Conservation (phyloP, 345 rosid genomes). For the Populus ilicifolia region DNA sequence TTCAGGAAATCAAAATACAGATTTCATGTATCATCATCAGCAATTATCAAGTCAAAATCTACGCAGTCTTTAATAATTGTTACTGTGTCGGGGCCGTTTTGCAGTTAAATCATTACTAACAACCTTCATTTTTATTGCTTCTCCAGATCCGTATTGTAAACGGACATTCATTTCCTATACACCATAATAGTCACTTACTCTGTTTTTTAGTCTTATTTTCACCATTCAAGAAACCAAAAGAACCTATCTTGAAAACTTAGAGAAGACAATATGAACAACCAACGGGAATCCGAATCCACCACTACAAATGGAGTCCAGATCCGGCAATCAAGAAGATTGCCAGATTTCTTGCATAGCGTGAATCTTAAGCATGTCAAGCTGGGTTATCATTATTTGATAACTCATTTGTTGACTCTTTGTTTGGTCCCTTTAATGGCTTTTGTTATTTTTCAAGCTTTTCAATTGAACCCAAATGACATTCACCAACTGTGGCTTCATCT, state of each 20-base stretch:
- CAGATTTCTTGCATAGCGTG: conserved; percentile 83
- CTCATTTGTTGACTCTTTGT: conserved; percentile 64
- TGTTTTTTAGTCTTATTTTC: neutral
- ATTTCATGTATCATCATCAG: neutral
- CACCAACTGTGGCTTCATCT: conserved; percentile 81
- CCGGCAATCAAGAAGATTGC: conserved; percentile 55
- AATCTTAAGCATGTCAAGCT: conserved; percentile 82
- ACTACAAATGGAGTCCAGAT: conserved; percentile 49
- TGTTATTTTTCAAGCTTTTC: conserved; percentile 49
- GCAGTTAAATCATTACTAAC: conserved; percentile 12
- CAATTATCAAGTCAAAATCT: neutral
- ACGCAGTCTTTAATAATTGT: neutral
- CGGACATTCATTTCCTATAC: neutral
- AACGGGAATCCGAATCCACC: neutral
- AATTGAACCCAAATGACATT: conserved; percentile 54
- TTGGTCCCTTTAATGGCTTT: conserved; percentile 68
- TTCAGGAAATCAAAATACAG: no score
- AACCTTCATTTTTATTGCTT: neutral
- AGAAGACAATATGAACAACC: neutral
- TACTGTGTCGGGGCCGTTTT: neutral
- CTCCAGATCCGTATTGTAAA: neutral
- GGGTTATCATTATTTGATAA: conserved; percentile 78
- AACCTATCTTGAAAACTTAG: neutral
- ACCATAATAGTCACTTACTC: neutral
- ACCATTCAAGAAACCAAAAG: neutral